Percentiles rank a stretch among this genome's conserved stretches.
Conservation (phyloP, 2,329 filamentous ascomycete genomes). For the Pseudocercospora cruenta region DNA sequence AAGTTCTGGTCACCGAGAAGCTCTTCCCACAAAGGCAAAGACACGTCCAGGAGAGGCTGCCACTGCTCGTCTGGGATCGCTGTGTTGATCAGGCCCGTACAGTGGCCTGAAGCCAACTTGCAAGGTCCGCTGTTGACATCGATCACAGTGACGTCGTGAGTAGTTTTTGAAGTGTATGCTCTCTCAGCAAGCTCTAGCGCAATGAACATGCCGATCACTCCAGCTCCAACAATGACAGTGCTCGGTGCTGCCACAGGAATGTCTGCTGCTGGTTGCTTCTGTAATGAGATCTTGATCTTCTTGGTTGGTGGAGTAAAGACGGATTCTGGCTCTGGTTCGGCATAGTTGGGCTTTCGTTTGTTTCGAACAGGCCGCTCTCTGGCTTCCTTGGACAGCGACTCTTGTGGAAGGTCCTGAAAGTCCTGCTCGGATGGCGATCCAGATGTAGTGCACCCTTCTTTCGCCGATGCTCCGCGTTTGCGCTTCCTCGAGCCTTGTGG, state of each 20-base stretch:
- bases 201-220: constrained; percentile 1
- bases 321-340: neutral
- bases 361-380: neutral
- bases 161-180: neutral
- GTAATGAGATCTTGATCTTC: neutral
- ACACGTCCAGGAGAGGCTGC: neutral
- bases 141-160: constrained; percentile 2
- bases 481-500: neutral
- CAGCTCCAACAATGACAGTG: constrained; percentile 4
- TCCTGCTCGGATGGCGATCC: neutral
- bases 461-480: neutral
- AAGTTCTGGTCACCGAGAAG: neutral
- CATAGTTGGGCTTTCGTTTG: neutral
- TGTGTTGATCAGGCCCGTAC: neutral
- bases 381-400: neutral
- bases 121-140: constrained; percentile 3
- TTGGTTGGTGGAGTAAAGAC: neutral
- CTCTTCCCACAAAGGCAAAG: neutral
- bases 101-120: constrained; percentile 1
- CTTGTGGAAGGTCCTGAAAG: neutral
- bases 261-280: neutral
- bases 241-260: neutral
- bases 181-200: constrained; percentile 5
- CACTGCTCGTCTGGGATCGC: neutral
- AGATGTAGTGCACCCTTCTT: neutral